Conservation (phyloP, 2,329 filamentous ascomycete genomes). For the Pestalotiopsis fici region DNA sequence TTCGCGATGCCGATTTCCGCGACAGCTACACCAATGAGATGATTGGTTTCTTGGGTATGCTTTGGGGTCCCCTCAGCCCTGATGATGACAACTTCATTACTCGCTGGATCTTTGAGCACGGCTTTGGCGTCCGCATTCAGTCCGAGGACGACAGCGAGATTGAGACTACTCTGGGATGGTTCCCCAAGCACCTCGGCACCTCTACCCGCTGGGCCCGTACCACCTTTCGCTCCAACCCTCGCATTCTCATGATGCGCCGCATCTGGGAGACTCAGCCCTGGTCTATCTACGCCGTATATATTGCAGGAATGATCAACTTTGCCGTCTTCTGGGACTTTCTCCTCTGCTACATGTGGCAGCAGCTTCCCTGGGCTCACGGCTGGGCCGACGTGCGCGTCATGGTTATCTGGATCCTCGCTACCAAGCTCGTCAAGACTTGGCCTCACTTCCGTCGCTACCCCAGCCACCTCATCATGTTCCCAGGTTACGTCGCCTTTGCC, state of each 20-base stretch:
- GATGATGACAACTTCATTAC: conserved; percentile 67
- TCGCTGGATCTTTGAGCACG: conserved; percentile 48
- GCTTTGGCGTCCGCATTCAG: conserved; percentile 58
- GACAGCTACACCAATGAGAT: conserved; percentile 48
- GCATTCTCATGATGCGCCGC: conserved; percentile 41
- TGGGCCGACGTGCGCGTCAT: conserved; percentile 14
- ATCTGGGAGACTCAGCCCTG: conserved; percentile 47
- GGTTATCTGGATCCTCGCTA: conserved; percentile 49
- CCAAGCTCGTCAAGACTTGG: conserved; percentile 59
- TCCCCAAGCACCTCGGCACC: conserved; percentile 51
- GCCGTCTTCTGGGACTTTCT: conserved; percentile 51
- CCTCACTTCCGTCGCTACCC: conserved; percentile 54
- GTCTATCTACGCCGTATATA: conserved; percentile 57
- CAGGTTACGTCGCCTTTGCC: conserved; percentile 52
- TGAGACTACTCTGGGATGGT: conserved; percentile 52
- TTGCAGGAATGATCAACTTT: conserved; percentile 56
- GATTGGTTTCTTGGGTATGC: conserved; percentile 18
- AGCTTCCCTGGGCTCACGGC: neutral
- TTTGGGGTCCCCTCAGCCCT: conserved; percentile 44
- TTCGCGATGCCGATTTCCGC: conserved; percentile 44
- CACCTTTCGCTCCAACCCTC: conserved; percentile 57
- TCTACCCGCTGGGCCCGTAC: conserved; percentile 59
- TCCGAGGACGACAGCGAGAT: conserved; percentile 47
- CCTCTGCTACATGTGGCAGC: conserved; percentile 35
- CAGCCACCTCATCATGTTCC: conserved; percentile 50